Percentiles rank a stretch among this genome's conserved stretches.
phyloP scores from a whole-genome alignment of 2,329 filamentous ascomycete species.

The Fusarium equiseti region DNA sequence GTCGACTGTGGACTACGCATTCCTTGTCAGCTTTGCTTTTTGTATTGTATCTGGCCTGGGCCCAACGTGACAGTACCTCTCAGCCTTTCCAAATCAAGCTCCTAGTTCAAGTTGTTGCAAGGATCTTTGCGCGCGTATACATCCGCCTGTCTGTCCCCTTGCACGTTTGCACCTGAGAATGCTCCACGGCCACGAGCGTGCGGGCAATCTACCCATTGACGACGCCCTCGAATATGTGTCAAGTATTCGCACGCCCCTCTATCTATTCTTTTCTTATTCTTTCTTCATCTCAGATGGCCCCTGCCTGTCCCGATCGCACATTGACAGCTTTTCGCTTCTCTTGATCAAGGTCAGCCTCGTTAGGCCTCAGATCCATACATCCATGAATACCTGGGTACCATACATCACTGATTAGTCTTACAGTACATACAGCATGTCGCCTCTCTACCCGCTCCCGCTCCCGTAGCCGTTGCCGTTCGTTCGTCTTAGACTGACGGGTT shows the following conservation, averaged over 20 bases:
- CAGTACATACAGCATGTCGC: conserved; percentile 31
- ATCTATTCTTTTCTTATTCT: background rate
- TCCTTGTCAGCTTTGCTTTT: conserved; percentile 26
- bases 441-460: conserved; percentile 42
- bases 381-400: background rate
- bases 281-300: conserved; percentile 8
- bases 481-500: conserved; percentile 35
- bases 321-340: conserved; percentile 18
- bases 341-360: conserved; percentile 20
- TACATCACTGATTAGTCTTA: background rate
- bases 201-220: conserved; percentile 13
- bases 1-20: background rate
- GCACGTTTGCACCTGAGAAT: conserved; percentile 25
- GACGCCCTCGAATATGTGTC: conserved; percentile 22
- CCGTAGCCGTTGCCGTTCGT: conserved; percentile 21
- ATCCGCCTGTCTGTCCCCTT: conserved; percentile 38
- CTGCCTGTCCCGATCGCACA: conserved; percentile 10
- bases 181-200: conserved; percentile 34
- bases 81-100: conserved; percentile 45
- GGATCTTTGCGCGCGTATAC: conserved; percentile 38
- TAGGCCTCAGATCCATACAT: conserved; percentile 16
- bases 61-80: conserved; percentile 30
- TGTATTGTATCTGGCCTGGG: conserved; percentile 3
- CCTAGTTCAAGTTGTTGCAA: conserved; percentile 31
- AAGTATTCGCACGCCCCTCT: conserved; percentile 25